Base-by-base conservation (phyloP, 176 grass and related monocot genomes). In the Tillandsia leiboldiana region DNA sequence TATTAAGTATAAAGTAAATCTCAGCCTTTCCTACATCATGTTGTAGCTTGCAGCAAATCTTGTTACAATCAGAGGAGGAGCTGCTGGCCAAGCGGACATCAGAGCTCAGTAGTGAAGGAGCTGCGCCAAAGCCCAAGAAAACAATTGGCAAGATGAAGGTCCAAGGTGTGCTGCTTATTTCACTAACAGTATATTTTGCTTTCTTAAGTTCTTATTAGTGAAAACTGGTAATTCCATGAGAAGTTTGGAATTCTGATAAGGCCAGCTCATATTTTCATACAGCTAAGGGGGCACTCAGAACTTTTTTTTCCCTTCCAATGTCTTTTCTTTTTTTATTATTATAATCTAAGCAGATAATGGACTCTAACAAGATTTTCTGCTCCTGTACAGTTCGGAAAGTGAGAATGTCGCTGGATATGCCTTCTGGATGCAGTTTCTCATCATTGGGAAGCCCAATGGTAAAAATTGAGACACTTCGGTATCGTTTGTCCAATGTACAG, bases 61-160 rank as follows among this genome's bases (percentile, higher is more conserved):
- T 99, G 54, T 80, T 99, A 73, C 94, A 87, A 81, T 89, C 94
- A 27, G 94, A 99, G 73, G 94, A 99, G 67, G 94, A 99, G 65
- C 84, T 99, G 57, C 81, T 99, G 51, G 79, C 86, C 52, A 90
- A 90, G 70, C 83, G 74, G 0, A 83, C 90, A 51, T 82, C 94
- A 48, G 84, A 93, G 70, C 90, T 87, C 82, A 84, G 83, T 63
- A 90, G 77, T 50, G 87, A 88, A 88, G 94, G 94, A 50, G 76
- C 84, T 70, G 82, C 84, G 22, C 75, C 90, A 50, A 99, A 99
- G 67, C 94, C 90, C 53, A 99, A 85, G 80, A 99, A 90, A 81
- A 83, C 84, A 67, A 90, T 93, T 53, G 94, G 94, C 72, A 93
- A 90, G 83, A 87, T 99, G 87, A 99, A 99, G 73, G 90, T 99